Percentiles rank a stretch among this genome's conserved stretches.
These are phyloP conservation scores for Tuber calosporum DNA, from an alignment of 495 filamentous ascomycete species.

Conservation along the genomic window DNA sequence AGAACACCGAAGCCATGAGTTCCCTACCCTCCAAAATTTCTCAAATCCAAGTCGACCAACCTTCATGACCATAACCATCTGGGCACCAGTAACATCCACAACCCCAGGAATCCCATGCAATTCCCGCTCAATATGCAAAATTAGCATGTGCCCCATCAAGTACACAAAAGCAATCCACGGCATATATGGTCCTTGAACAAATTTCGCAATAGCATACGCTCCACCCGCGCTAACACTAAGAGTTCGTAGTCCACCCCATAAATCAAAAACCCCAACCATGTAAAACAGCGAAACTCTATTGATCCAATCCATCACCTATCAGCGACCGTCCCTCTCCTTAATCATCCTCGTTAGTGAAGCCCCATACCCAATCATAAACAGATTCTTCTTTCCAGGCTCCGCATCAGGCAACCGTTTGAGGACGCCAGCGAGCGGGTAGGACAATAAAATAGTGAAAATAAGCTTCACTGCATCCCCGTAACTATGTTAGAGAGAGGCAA, in stretches of 20 bases:
- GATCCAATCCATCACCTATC: not conserved
- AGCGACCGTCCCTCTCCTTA: not conserved
- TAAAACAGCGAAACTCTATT: conserved; percentile 73
- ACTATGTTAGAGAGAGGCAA: conserved; percentile 1
- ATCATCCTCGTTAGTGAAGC: not conserved
- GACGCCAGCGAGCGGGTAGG: conserved; percentile 82
- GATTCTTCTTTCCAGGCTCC: conserved; percentile 78
- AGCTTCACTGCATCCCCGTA: conserved; percentile 65
- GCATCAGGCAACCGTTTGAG: conserved; percentile 86
- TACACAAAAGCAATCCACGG: conserved; percentile 95
- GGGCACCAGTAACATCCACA: conserved; percentile 88
- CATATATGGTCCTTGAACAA: conserved; percentile 87
- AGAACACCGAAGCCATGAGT: conserved; percentile 18
- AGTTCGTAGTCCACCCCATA: conserved; percentile 80
- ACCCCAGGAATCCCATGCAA: conserved; percentile 54
- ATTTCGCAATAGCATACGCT: conserved; percentile 75
- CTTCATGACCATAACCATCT: conserved; percentile 99
- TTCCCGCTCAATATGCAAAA: conserved; percentile 79
- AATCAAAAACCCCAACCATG: conserved; percentile 85
- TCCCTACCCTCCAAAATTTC: not conserved
- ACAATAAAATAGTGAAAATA: conserved; percentile 80
- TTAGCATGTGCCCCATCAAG: conserved; percentile 89
- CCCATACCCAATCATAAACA: conserved; percentile 68
- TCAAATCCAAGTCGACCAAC: conserved; percentile 30
- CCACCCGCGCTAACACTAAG: conserved; percentile 69